Evolutionary conservation across 2,329 filamentous ascomycete genomes (phyloP).

Genomic region (Pyrenophora tritici-repentis): DNA sequence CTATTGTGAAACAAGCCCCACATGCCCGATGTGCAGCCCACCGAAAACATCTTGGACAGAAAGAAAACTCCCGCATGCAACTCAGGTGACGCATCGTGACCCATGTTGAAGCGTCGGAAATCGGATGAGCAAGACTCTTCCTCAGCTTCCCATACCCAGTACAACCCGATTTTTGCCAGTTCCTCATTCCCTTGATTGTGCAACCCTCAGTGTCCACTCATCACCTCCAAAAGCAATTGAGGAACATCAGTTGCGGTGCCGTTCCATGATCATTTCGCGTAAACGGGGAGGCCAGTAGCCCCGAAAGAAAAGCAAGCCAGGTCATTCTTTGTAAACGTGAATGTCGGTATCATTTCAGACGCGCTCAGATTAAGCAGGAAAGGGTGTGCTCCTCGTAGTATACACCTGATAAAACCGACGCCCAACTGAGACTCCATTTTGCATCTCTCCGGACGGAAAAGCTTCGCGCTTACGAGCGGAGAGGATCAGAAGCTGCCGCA

Average conservation of each 20-base stretch:
- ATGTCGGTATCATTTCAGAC: constrained; percentile 48
- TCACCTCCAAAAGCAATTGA: constrained; percentile 37
- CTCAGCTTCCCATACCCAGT: constrained; percentile 34
- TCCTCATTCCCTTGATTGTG: constrained; percentile 34
- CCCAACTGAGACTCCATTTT: constrained; percentile 45
- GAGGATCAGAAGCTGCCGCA: constrained; percentile 43
- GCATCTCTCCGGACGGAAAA: constrained; percentile 39
- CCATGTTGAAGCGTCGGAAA: constrained; percentile 31
- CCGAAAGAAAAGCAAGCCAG: constrained; percentile 42
- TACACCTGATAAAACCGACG: constrained; percentile 41
- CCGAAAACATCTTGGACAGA: constrained; percentile 32
- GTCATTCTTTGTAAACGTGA: constrained; percentile 42
- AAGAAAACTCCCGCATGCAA: constrained; percentile 47
- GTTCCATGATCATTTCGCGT: constrained; percentile 32
- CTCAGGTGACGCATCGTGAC: constrained; percentile 34
- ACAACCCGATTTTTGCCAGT: constrained; percentile 40
- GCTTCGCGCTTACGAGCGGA: constrained; percentile 38
- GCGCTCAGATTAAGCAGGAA: constrained; percentile 46
- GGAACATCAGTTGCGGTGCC: constrained; percentile 43
- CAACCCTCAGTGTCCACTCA: constrained; percentile 35
- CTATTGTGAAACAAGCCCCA: constrained; percentile 16
- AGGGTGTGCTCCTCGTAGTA: constrained; percentile 42
- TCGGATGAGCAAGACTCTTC: constrained; percentile 30
- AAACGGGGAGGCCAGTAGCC: constrained; percentile 33
- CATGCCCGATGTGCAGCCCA: constrained; percentile 26